A percentile compares a stretch with the other conserved stretches of the same genome.
Evolutionary conservation across 1,139 yeast genomes (phyloP).

Genomic region (Kurtzmaniella quercitrusa): DNA sequence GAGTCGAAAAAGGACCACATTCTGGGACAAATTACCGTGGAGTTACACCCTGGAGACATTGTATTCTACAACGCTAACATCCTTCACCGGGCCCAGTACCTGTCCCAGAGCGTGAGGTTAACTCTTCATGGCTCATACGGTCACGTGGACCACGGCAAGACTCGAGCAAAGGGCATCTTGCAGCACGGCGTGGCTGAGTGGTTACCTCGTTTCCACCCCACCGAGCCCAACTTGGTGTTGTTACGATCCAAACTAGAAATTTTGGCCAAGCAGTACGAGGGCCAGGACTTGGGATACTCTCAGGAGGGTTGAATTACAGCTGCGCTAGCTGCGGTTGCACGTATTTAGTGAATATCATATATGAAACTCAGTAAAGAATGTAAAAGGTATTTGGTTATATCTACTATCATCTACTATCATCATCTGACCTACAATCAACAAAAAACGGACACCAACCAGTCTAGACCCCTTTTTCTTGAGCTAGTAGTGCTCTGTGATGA

Average conservation of each 20-base stretch:
- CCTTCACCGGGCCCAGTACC: conserved; percentile 48
- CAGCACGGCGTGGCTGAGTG: conserved; percentile 55
- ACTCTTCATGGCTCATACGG: conserved; percentile 57
- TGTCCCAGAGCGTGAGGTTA: conserved; percentile 35
- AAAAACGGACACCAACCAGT: too few species aligned
- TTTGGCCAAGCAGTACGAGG: conserved; percentile 38
- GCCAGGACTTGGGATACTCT: conserved; percentile 39
- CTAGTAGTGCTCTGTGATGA: too few species aligned
- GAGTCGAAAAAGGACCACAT: conserved; percentile 34
- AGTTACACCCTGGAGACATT: conserved; percentile 49
- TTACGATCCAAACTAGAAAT: conserved; percentile 32
- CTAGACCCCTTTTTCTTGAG: too few species aligned
- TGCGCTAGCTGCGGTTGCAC: too few species aligned
- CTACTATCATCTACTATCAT: too few species aligned
- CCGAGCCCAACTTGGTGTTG: conserved; percentile 28
- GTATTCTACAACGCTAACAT: conserved; percentile 53
- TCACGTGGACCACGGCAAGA: conserved; percentile 38
- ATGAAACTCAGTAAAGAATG: too few species aligned
- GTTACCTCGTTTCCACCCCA: conserved; percentile 40
- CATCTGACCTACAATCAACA: too few species aligned
- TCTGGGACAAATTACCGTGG: conserved; percentile 38
- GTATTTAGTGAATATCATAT: neutral
- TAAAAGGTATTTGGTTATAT: too few species aligned
- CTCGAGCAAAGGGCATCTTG: conserved; percentile 48
- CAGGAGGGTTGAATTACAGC: conserved; percentile 31